Percentiles rank a stretch among this genome's conserved stretches.
Evolutionary conservation across 2,329 filamentous ascomycete genomes (phyloP).

Genomic region (Nemania diffusa): DNA sequence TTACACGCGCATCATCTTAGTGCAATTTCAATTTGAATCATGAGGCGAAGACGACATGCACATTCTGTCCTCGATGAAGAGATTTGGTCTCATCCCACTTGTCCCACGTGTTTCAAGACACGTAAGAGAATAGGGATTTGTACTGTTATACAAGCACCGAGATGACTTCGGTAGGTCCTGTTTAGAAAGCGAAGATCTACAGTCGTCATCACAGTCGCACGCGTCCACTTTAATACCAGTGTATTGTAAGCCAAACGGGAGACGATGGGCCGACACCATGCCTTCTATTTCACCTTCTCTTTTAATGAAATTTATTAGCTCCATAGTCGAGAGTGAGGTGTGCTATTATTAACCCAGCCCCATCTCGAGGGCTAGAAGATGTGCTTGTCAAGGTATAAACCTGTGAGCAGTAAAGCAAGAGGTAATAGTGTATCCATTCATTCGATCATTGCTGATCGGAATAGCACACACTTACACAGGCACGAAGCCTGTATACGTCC

Average conservation of each 20-base stretch:
- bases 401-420: not conserved
- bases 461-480: too few relatives aligned
- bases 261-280: not conserved
- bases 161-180: not conserved
- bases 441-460: too few relatives aligned
- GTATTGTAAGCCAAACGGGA: not conserved
- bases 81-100: conserved; percentile 1
- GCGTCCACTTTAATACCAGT: not conserved
- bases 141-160: not conserved
- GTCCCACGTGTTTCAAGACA: conserved; percentile 9
- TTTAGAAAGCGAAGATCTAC: not conserved
- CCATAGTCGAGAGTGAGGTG: not conserved
- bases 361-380: not conserved
- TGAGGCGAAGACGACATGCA: not conserved
- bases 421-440: too few relatives aligned
- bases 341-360: not conserved
- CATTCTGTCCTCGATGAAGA: not conserved
- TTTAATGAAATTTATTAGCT: not conserved
- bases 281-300: not conserved
- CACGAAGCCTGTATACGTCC: too few relatives aligned
- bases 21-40: not conserved
- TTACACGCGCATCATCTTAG: not conserved
- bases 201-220: not conserved
- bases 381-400: not conserved
- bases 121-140: not conserved